A percentile compares a stretch with the other conserved stretches of the same genome.
phyloP scores from a whole-genome alignment of 495 filamentous ascomycete species.

The Sabuloglossum arenarium region DNA sequence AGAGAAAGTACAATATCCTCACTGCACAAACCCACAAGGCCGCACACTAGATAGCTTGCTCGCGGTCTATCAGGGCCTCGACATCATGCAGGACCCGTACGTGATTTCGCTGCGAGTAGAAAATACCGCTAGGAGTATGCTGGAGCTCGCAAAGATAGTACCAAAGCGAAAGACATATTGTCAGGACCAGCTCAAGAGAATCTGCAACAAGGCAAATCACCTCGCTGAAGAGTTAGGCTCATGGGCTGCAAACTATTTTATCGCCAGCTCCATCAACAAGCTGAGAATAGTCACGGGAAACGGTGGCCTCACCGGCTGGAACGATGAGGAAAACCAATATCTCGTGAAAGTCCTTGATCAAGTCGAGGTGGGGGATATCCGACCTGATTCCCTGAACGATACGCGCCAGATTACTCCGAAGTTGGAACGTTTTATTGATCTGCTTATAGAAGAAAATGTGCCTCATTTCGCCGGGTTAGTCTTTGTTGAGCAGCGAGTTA shows the following conservation, averaged over 20 bases:
- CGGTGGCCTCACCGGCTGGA: slow-evolving; percentile 19
- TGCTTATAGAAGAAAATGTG: slow-evolving; percentile 24
- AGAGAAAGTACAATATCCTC: slow-evolving; percentile 25
- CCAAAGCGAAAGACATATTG: slow-evolving; percentile 37
- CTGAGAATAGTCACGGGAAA: slow-evolving; percentile 19
- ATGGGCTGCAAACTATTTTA: slow-evolving; percentile 55
- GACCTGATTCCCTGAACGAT: background rate
- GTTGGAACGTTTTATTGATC: slow-evolving; percentile 28
- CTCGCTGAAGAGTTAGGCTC: slow-evolving; percentile 47
- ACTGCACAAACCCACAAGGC: background rate
- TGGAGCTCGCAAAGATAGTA: slow-evolving; percentile 26
- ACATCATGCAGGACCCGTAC: slow-evolving; percentile 52
- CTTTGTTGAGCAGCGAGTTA: slow-evolving; percentile 56
- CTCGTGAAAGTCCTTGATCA: slow-evolving; percentile 28
- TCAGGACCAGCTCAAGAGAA: slow-evolving; percentile 35
- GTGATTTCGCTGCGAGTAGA: slow-evolving; percentile 28
- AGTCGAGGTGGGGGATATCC: slow-evolving; percentile 14
- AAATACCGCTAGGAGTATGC: slow-evolving; percentile 13
- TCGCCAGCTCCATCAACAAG: slow-evolving; percentile 31
- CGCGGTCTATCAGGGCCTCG: slow-evolving; percentile 22
- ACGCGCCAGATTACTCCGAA: slow-evolving; percentile 28
- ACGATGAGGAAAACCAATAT: slow-evolving; percentile 36
- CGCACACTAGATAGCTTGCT: slow-evolving; percentile 17
- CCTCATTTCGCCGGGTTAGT: slow-evolving; percentile 45
- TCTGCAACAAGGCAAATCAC: slow-evolving; percentile 27